Conservation (phyloP, 192 early-diverging fungal species). For the Gryganskiella cystojenkinii region DNA sequence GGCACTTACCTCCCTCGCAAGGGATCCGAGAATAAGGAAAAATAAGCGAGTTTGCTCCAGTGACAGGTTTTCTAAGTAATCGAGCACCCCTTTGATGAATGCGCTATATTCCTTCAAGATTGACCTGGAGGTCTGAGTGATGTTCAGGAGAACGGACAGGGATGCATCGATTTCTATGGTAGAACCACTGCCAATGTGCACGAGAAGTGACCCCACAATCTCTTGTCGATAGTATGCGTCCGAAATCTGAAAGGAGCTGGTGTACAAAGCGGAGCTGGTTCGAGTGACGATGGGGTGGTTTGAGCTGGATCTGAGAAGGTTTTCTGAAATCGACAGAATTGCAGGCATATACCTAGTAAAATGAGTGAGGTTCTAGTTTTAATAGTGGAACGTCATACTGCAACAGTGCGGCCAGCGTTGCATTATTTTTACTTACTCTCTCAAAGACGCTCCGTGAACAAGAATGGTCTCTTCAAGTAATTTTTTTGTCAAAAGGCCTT, state of each 20-base stretch:
- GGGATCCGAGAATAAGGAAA: slow-evolving; percentile 72
- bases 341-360: slow-evolving; percentile 53
- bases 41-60: slow-evolving; percentile 72
- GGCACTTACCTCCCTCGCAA: slow-evolving; percentile 64
- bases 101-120: slow-evolving; percentile 68
- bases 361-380: too few relatives aligned
- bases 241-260: slow-evolving; percentile 62
- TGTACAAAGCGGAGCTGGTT: slow-evolving; percentile 61
- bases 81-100: slow-evolving; percentile 78
- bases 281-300: slow-evolving; percentile 53
- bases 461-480: slow-evolving; percentile 60
- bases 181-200: slow-evolving; percentile 80
- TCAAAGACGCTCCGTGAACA: slow-evolving; percentile 56
- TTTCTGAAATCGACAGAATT: slow-evolving; percentile 69
- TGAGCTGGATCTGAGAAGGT: slow-evolving; percentile 65
- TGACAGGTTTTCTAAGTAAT: slow-evolving; percentile 76
- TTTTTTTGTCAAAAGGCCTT: slow-evolving; percentile 52
- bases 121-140: slow-evolving; percentile 60
- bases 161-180: slow-evolving; percentile 72
- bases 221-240: slow-evolving; percentile 81
- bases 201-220: slow-evolving; percentile 78
- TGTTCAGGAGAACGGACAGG: slow-evolving; percentile 60
- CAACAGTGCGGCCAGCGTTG: background rate
- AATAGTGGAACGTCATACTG: too few relatives aligned
- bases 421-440: slow-evolving; percentile 45